A percentile compares a stretch with the other conserved stretches of the same genome.
phyloP scores from a whole-genome alignment of 805 yeast species.

The Komagataella kurtzmanii region DNA sequence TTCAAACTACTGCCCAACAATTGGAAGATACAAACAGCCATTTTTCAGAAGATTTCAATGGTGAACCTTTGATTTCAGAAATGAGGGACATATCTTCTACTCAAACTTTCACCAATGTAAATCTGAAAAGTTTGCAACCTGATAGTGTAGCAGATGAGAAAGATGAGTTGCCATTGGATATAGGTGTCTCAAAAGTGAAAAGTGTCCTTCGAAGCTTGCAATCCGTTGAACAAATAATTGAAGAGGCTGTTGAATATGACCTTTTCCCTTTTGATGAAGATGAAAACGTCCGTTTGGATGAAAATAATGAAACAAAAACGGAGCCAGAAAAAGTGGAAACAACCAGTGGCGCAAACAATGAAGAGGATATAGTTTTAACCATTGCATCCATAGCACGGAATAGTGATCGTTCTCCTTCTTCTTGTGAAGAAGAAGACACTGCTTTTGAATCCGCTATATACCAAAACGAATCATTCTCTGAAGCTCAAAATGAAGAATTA shows the following conservation, averaged over 20 bases:
- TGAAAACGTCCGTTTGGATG: background rate
- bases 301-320: background rate
- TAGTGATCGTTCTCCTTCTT: background rate
- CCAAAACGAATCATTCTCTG: background rate
- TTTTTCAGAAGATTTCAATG: background rate
- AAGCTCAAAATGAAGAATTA: too few species aligned
- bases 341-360: background rate
- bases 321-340: background rate
- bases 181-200: background rate
- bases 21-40: too few species aligned
- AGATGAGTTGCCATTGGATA: background rate
- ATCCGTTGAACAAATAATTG: background rate
- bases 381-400: background rate
- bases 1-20: background rate
- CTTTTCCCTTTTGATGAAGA: background rate
- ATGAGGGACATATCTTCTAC: background rate
- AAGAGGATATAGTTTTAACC: background rate
- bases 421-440: background rate
- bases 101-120: background rate
- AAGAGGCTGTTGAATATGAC: background rate
- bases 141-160: background rate
- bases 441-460: background rate
- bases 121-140: background rate
- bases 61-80: background rate
- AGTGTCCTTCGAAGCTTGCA: background rate